Evolutionary conservation across 306 rosid genomes (phyloP).

Genomic region (Cucumis sativus): DNA sequence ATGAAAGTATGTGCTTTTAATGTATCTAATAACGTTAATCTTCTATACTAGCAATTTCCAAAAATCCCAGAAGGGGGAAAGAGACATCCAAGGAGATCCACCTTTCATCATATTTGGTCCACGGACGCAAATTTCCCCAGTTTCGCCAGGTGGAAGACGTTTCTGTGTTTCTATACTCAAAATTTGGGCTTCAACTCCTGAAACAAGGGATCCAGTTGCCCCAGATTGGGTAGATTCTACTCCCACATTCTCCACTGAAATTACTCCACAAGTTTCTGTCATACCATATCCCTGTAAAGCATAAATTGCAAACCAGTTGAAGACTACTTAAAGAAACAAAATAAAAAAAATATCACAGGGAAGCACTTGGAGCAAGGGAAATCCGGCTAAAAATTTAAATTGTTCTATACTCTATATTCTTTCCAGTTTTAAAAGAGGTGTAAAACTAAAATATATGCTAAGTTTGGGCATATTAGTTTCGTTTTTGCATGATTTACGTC

Average conservation of each 20-base stretch:
- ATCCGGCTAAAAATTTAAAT: not conserved
- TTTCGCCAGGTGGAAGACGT: slow-evolving; percentile 29
- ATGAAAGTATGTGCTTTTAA: not conserved
- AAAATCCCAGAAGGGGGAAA: not conserved
- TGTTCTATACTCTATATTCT: not conserved
- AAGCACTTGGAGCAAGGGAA: not conserved
- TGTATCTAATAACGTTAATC: not conserved
- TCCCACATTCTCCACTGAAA: slow-evolving; percentile 14
- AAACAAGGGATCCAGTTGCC: slow-evolving; percentile 22
- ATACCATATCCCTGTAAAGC: slow-evolving; percentile 35
- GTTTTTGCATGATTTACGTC: not conserved
- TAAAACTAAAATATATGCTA: not conserved
- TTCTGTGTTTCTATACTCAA: slow-evolving; percentile 16
- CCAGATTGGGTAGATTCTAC: slow-evolving; percentile 14
- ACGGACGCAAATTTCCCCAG: slow-evolving; percentile 30
- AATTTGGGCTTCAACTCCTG: slow-evolving; percentile 23
- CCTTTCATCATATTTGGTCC: slow-evolving; percentile 39
- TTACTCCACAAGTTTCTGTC: slow-evolving; percentile 30
- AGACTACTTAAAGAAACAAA: not conserved
- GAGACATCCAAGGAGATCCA: not conserved
- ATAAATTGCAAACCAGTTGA: not conserved
- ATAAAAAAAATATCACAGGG: not conserved
- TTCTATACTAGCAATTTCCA: not conserved
- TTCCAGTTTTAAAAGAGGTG: not conserved
- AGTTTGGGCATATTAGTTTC: not conserved